Evolutionary conservation across 2,329 filamentous ascomycete species (phyloP).

Genomic region (Pseudogymnoascus sp.): DNA sequence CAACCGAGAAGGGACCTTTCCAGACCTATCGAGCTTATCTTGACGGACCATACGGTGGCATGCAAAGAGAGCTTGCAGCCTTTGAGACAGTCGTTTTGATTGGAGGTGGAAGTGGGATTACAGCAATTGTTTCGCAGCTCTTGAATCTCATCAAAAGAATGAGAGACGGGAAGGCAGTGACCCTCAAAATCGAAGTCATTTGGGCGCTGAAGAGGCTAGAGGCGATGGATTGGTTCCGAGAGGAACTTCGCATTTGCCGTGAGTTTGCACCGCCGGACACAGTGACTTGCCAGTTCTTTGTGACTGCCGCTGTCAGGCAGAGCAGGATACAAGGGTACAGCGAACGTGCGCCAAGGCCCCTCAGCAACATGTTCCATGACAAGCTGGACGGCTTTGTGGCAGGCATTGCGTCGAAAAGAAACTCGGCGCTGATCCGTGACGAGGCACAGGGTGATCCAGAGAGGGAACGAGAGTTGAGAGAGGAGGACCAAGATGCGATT

Average conservation of each 20-base stretch:
- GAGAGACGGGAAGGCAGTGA: constrained; percentile 89
- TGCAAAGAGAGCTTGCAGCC: constrained; percentile 79
- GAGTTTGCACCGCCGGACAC: constrained; percentile 82
- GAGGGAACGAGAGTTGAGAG: constrained; percentile 69
- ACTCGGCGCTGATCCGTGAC: constrained; percentile 73
- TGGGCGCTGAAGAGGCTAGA: constrained; percentile 89
- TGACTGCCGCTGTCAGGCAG: constrained; percentile 62
- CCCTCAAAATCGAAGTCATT: constrained; percentile 81
- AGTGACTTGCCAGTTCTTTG: constrained; percentile 89
- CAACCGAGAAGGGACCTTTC: constrained; percentile 77
- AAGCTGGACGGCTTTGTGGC: constrained; percentile 82
- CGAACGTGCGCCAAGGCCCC: constrained; percentile 49
- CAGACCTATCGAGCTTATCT: constrained; percentile 89
- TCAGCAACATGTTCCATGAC: constrained; percentile 73
- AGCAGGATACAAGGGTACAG: constrained; percentile 16
- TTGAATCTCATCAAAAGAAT: constrained; percentile 94
- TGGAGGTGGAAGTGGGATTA: constrained; percentile 90
- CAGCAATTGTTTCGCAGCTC: constrained; percentile 83
- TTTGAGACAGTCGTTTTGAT: constrained; percentile 93
- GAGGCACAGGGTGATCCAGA: constrained; percentile 73
- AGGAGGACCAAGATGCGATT: constrained; percentile 77
- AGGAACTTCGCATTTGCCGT: constrained; percentile 85
- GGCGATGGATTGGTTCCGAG: constrained; percentile 95
- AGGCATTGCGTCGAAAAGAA: constrained; percentile 76
- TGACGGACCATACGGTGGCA: constrained; percentile 90